Base-by-base conservation (phyloP, 805 yeast genomes). In the Candida xiaguanensis region DNA sequence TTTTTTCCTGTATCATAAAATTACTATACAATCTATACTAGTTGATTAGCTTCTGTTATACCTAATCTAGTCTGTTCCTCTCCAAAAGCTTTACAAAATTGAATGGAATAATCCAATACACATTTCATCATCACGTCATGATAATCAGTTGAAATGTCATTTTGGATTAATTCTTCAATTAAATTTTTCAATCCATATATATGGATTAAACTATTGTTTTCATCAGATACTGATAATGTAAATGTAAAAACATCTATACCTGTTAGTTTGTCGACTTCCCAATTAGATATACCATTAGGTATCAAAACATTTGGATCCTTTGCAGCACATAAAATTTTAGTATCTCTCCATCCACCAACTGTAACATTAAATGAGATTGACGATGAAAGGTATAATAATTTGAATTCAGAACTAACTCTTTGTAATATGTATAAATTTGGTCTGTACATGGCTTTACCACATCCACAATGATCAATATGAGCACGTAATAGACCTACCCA, bases 401-500 rank as follows among this genome's bases (percentile, higher is more conserved):
- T 56, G 44, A 50, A 43, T 46, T 38, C 38, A 19, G 38, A 41
- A 4, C 41, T 46, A 20, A 40, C 47, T 39, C 45, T 53, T 6
- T 49, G 46, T 2, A 61, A 38, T 5, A 65, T 53, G 6, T 61
- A 68, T 34, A 67, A 38, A 44, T 66, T 64, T n/a, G 72, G 72
- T 30, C 72, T 49, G 44, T 67, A 67, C 51, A 63, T 54, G 17
- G 51, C 49, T 12, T 40, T 36, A 13, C 70, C 69, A 49, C 73
- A 67, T 1, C 72, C 72, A 50, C 73, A 67, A 2, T 41, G 39
- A 15, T 44, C 39, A 12, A 67, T 40, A 39, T 67, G 71, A 2
- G 71, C 67, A 28, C 73, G 45, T 3, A 71, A 65, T 36, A 67
- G 58, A 2, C 70, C 70, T 3, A 63, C 39, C 69, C 67, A 65